Evolutionary conservation across 352 stramenopile genomes (phyloP).

Genomic region (Globisporangium barbulae): DNA sequence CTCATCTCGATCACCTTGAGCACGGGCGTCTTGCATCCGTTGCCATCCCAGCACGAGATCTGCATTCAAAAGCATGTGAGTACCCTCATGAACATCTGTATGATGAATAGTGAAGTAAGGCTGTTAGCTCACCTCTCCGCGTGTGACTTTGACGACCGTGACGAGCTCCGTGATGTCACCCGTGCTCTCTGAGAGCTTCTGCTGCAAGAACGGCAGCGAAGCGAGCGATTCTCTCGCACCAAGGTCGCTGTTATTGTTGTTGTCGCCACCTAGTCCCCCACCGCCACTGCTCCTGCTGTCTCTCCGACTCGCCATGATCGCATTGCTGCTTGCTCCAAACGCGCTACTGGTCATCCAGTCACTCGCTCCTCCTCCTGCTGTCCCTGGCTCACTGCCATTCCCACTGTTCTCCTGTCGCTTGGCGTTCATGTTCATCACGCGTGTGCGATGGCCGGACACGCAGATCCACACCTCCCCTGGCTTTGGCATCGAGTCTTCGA

Average conservation of each 20-base stretch:
- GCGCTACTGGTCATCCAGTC: neutral
- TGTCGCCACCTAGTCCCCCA: constrained; percentile 12
- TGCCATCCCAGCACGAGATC: constrained; percentile 71
- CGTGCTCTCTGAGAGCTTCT: constrained; percentile 40
- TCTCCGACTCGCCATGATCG: constrained; percentile 24
- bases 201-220: constrained; percentile 34
- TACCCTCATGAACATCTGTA: neutral
- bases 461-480: constrained; percentile 75
- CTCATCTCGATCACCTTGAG: constrained; percentile 66
- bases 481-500: constrained; percentile 78
- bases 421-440: constrained; percentile 26
- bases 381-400: neutral
- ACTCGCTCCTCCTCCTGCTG: neutral
- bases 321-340: constrained; percentile 6
- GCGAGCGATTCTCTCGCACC: constrained; percentile 28
- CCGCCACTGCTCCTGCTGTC: constrained; percentile 28
- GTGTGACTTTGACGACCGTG: constrained; percentile 69
- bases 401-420: constrained; percentile 25
- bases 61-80: constrained; percentile 9
- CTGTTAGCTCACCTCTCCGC: constrained; percentile 41
- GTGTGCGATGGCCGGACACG: constrained; percentile 47
- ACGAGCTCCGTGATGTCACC: constrained; percentile 64
- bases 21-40: constrained; percentile 37
- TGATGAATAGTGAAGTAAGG: neutral
- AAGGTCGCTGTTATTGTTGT: constrained; percentile 12